Base-by-base conservation (phyloP, 257 asterid species). In the Solanum clarkiae region DNA sequence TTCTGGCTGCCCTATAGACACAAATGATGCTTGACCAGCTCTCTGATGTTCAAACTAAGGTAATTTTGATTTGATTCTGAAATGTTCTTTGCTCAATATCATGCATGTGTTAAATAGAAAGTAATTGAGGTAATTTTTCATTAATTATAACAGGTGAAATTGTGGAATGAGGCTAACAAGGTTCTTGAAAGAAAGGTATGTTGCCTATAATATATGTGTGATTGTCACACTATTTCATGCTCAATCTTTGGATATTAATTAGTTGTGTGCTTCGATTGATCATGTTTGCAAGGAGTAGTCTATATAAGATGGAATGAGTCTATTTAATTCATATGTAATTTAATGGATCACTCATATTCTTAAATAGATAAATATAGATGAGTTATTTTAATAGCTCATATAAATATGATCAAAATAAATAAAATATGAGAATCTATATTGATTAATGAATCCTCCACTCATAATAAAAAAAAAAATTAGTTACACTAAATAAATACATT, bases 11-110 rank as follows among this genome's bases (percentile, higher is more conserved):
- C 77, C 53, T 87, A 86, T 94, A 96, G 99, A 94, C 98, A 68
- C 99, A 94, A 84, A 88, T 85, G 56, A 93, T 96, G 98, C 93
- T 96, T 15, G 99, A 96, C 88, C 94, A 93, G 90, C 98, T 96
- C 29, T 86, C 97, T 84, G 99, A 96, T 90, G 98, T 96, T 89
- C 97, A 94, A 87, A 86, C 94, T 53, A 94, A 96, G 99, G 99
- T 95, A 91, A 7, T 36, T 56, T 71, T 49, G 16, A 74, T 85
- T 81, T 56, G 24, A 57, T 55, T 84, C 16, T 17, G 7, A 1
- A 42, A 22, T 17, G 13, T n/a, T 68, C 40, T n/a, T 70, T 29
- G 11, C 59, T 32, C 55, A 53, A 53, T 7, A 12, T 15, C 44
- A 70, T 69, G 14, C 12, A 42, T 82, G 69, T 47, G 13, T 44